phyloP scores from a whole-genome alignment of 495 filamentous ascomycete genomes.

The Podospora sp. region DNA sequence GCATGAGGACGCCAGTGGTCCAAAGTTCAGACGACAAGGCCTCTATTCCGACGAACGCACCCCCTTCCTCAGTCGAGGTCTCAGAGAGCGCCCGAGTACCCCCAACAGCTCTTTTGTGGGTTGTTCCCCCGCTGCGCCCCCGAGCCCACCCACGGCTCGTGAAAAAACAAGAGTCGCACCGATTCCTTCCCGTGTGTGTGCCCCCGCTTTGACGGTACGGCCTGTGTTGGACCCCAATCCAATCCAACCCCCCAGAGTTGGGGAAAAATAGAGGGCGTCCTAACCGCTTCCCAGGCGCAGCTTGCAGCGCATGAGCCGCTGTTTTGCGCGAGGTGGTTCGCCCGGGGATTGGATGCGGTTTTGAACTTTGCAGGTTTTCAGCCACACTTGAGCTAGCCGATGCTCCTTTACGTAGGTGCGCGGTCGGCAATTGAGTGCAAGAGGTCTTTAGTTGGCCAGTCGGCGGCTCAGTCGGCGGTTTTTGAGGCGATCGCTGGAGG shows the following conservation, averaged over 20 bases:
- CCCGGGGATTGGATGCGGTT: background rate
- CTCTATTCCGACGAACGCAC: background rate
- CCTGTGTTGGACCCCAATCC: background rate
- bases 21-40: background rate
- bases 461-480: no score
- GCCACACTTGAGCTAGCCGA: background rate
- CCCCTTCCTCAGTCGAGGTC: background rate
- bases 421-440: background rate
- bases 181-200: background rate
- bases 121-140: background rate
- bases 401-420: background rate
- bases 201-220: background rate
- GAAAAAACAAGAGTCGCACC: background rate
- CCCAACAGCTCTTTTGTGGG: background rate
- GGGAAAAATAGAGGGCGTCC: background rate
- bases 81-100: background rate
- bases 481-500: no score
- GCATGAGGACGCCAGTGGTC: background rate
- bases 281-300: background rate
- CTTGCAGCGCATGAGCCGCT: background rate
- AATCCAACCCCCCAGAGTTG: background rate
- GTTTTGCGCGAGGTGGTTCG: background rate
- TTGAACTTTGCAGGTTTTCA: background rate
- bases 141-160: background rate
- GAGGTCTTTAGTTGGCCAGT: no score